phyloP scores from a whole-genome alignment of 345 rosid species.

The Ceriops decandra region DNA sequence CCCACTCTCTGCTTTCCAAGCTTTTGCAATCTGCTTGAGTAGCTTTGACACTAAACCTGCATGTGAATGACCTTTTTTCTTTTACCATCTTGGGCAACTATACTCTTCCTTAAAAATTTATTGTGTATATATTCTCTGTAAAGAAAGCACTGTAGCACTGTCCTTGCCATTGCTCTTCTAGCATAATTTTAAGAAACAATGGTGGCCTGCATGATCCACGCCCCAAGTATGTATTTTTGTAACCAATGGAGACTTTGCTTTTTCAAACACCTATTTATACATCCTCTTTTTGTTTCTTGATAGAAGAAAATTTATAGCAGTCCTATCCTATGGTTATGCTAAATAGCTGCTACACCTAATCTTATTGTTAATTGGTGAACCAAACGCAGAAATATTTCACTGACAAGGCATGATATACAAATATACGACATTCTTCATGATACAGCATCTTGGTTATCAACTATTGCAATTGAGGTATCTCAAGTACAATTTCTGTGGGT shows the following conservation, averaged over 20 bases:
- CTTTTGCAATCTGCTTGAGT: constrained; percentile 91
- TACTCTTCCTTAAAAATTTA: constrained; percentile 25
- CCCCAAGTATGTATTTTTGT: constrained; percentile 16
- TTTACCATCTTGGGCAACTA: constrained; percentile 11
- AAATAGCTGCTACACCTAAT: background rate
- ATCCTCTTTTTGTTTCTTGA: background rate
- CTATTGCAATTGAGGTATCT: background rate
- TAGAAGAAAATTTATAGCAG: too few relatives aligned
- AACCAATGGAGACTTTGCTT: constrained; percentile 8
- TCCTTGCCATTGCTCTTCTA: constrained; percentile 1
- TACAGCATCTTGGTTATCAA: constrained; percentile 27
- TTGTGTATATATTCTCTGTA: constrained; percentile 41
- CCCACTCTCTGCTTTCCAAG: constrained; percentile 91
- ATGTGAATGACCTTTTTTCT: constrained; percentile 51
- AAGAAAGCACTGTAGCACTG: constrained; percentile 15
- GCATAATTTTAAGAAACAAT: background rate
- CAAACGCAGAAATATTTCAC: constrained; percentile 10
- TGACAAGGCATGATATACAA: constrained; percentile 1
- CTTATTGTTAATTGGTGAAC: background rate
- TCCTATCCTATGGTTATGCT: constrained; percentile 1
- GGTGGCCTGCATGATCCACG: constrained; percentile 14
- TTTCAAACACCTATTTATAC: background rate
- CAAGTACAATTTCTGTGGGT: background rate
- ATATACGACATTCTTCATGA: constrained; percentile 11
- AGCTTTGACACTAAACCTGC: constrained; percentile 95